Evolutionary conservation across 2,329 filamentous ascomycete genomes (phyloP).

Genomic region (Nigrospora sphaerica): DNA sequence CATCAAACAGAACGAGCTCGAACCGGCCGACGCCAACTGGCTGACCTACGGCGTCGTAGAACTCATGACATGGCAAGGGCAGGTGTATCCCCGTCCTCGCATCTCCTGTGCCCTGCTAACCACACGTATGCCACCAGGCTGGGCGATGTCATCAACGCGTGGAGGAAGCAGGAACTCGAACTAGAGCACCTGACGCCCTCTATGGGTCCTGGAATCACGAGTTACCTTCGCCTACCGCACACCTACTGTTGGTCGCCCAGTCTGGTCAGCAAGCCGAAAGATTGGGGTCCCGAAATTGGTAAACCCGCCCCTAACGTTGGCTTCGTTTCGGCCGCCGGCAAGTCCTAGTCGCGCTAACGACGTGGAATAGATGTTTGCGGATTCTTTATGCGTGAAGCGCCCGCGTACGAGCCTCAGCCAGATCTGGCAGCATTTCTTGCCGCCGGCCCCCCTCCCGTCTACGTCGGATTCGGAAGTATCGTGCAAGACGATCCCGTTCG

Average conservation of each 20-base stretch:
- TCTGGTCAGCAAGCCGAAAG: slow-evolving; percentile 69
- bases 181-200: slow-evolving; percentile 69
- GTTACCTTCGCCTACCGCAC: slow-evolving; percentile 65
- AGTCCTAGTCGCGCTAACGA: background rate
- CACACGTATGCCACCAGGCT: slow-evolving; percentile 26
- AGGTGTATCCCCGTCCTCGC: background rate
- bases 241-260: slow-evolving; percentile 88
- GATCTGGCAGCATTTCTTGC: slow-evolving; percentile 59
- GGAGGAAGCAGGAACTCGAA: slow-evolving; percentile 59
- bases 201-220: slow-evolving; percentile 70
- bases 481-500: slow-evolving; percentile 55
- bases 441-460: slow-evolving; percentile 66
- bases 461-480: slow-evolving; percentile 79
- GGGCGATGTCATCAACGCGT: slow-evolving; percentile 80
- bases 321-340: background rate
- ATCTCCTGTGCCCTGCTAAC: too few species aligned
- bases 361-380: slow-evolving; percentile 45
- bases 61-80: slow-evolving; percentile 81
- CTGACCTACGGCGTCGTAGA: slow-evolving; percentile 75
- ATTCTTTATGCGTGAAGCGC: slow-evolving; percentile 67
- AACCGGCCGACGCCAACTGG: slow-evolving; percentile 62
- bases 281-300: slow-evolving; percentile 67
- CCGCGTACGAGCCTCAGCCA: slow-evolving; percentile 57
- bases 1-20: slow-evolving; percentile 48
- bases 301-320: slow-evolving; percentile 12